These are phyloP conservation scores for Starmerella apis DNA, from an alignment of 805 yeast genomes.

Conservation along the genomic window DNA sequence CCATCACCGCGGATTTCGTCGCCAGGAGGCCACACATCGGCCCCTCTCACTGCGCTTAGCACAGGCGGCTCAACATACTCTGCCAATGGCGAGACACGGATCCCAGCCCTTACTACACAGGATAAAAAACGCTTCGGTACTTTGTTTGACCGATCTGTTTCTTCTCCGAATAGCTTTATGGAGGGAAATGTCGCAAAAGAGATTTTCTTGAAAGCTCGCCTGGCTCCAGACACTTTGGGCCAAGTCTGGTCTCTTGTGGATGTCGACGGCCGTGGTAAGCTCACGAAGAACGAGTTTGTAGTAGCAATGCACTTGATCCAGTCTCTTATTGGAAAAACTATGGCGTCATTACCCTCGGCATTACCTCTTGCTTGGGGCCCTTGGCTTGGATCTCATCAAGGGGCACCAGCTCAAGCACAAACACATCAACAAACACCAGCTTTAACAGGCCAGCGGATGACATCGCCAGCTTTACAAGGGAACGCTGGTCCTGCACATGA, in stretches of 20 bases:
- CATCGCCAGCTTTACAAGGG: constrained; percentile 5
- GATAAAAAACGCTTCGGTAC: constrained; percentile 33
- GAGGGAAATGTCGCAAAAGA: constrained; percentile 73
- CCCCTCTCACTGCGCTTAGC: constrained; percentile 10
- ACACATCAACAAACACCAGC: background rate
- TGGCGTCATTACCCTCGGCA: constrained; percentile 46
- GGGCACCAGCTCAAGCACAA: background rate
- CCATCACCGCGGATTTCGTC: background rate
- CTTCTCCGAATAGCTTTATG: constrained; percentile 49
- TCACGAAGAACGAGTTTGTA: constrained; percentile 65
- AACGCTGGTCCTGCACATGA: background rate
- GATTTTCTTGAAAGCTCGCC: constrained; percentile 78
- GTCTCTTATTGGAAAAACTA: constrained; percentile 54
- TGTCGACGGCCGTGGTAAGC: constrained; percentile 57
- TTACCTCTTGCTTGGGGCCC: constrained; percentile 35
- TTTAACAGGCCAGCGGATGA: background rate
- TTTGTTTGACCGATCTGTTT: constrained; percentile 59
- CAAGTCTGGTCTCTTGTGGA: constrained; percentile 87
- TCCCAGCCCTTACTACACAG: constrained; percentile 32
- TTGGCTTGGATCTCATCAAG: constrained; percentile 24
- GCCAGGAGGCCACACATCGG: background rate
- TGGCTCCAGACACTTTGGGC: constrained; percentile 68
- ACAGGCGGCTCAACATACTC: constrained; percentile 16
- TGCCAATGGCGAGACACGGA: constrained; percentile 20
- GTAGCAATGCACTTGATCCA: constrained; percentile 95